A percentile compares a stretch with the other conserved stretches of the same genome.
Evolutionary conservation across 2,329 filamentous ascomycete genomes (phyloP).

Genomic region (Epichloe gansuensis): DNA sequence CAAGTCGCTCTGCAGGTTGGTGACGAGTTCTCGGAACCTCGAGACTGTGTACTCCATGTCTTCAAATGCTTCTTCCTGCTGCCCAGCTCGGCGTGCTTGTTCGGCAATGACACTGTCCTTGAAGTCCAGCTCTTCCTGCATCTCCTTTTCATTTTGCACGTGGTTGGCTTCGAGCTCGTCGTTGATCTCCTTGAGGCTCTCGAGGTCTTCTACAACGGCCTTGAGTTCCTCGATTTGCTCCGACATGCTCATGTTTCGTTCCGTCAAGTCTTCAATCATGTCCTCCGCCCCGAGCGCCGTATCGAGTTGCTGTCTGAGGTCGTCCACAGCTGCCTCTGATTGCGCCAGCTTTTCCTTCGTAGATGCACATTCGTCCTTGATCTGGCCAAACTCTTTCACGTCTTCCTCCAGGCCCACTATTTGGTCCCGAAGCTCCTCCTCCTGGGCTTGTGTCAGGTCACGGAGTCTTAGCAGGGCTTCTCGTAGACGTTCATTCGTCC

Average conservation of each 20-base stretch:
- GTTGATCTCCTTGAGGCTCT: conserved; percentile 81
- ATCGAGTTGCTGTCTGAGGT: conserved; percentile 84
- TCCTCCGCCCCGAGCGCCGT: conserved; percentile 79
- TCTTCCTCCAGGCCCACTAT: conserved; percentile 65
- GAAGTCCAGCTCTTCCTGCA: conserved; percentile 87
- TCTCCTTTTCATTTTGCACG: conserved; percentile 82
- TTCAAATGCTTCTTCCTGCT: conserved; percentile 70
- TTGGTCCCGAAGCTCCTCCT: conserved; percentile 65
- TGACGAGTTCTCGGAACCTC: conserved; percentile 80
- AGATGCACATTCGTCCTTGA: conserved; percentile 58
- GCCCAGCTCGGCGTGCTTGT: conserved; percentile 56
- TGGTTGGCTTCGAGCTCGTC: conserved; percentile 93
- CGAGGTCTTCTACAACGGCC: conserved; percentile 72
- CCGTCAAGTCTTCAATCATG: conserved; percentile 85
- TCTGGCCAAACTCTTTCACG: conserved; percentile 50
- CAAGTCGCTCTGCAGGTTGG: conserved; percentile 71
- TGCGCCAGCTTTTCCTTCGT: conserved; percentile 62
- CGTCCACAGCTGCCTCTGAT: conserved; percentile 64
- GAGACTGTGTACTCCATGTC: conserved; percentile 86
- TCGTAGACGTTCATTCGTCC: conserved; percentile 74
- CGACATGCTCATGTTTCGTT: conserved; percentile 72
- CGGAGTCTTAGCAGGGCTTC: conserved; percentile 76
- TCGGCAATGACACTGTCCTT: conserved; percentile 78
- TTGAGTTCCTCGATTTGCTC: conserved; percentile 77
- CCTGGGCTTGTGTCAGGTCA: conserved; percentile 77